Conservation (phyloP, 2,329 filamentous ascomycete species). For the Ophiostoma triangulosporum region DNA sequence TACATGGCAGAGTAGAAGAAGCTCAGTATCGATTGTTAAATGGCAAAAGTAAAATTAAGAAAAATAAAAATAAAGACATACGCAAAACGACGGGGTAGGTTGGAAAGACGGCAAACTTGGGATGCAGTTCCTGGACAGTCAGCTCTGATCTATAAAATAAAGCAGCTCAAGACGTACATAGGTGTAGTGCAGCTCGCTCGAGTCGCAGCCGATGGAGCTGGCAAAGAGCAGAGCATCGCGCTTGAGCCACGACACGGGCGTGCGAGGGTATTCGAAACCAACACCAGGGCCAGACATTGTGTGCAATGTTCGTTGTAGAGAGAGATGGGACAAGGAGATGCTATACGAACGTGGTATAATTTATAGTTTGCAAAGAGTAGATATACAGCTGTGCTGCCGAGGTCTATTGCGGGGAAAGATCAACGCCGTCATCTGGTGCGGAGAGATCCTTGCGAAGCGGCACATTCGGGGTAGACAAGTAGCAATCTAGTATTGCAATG, state of each 20-base stretch:
- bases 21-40: too few relatives aligned
- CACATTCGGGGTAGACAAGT: too few relatives aligned
- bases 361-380: background rate
- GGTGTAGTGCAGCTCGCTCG: conserved; percentile 85
- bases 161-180: conserved; percentile 48
- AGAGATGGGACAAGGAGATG: too few relatives aligned
- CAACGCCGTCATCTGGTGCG: background rate
- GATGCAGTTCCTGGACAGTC: conserved; percentile 60
- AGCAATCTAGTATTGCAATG: too few relatives aligned
- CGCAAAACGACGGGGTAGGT: conserved; percentile 74
- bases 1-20: too few relatives aligned
- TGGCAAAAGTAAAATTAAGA: too few relatives aligned
- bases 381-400: conserved; percentile 6
- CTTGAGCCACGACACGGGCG: conserved; percentile 73
- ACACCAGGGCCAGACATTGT: conserved; percentile 39
- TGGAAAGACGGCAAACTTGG: conserved; percentile 75
- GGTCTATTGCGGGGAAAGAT: conserved; percentile 7
- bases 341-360: too few relatives aligned
- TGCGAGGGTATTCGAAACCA: conserved; percentile 67
- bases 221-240: conserved; percentile 83
- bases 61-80: conserved; percentile 24
- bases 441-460: background rate
- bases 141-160: background rate
- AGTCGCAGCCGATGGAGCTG: conserved; percentile 68
- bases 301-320: too few relatives aligned